Conservation (phyloP, 2,329 filamentous ascomycete species). For the Penicillium digitatum region DNA sequence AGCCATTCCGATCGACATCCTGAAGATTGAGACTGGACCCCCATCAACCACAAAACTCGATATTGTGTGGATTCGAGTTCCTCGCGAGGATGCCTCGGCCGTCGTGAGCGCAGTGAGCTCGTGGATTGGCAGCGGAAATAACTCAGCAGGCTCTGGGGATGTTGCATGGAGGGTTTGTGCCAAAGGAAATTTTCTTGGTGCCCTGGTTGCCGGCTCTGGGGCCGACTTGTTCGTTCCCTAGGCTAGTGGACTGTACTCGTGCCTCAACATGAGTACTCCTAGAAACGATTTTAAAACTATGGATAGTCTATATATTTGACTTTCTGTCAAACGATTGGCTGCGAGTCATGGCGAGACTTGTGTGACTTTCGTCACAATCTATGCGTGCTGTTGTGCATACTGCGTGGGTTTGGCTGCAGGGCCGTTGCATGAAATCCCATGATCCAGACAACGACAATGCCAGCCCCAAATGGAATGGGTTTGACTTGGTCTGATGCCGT, state of each 20-base stretch:
- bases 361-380: background rate
- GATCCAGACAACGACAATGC: background rate
- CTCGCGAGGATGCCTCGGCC: constrained; percentile 43
- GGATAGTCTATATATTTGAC: background rate
- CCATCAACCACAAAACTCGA: background rate
- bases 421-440: background rate
- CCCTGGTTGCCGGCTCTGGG: constrained; percentile 35
- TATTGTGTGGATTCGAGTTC: constrained; percentile 44
- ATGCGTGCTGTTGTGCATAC: background rate
- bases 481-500: background rate
- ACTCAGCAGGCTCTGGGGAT: constrained; percentile 10
- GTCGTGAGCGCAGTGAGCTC: constrained; percentile 46
- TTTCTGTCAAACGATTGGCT: background rate
- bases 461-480: background rate
- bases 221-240: constrained; percentile 33
- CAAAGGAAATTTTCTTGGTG: constrained; percentile 38
- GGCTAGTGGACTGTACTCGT: background rate
- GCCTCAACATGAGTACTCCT: background rate
- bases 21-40: constrained; percentile 33
- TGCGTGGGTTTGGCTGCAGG: background rate
- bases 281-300: background rate
- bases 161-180: constrained; percentile 40
- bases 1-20: constrained; percentile 47
- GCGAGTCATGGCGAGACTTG: background rate
- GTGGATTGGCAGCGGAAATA: constrained; percentile 39